Percentiles rank a stretch among this genome's conserved stretches.
Evolutionary conservation across 345 rosid species (phyloP).

Genomic region (Hypericum androsaemum): DNA sequence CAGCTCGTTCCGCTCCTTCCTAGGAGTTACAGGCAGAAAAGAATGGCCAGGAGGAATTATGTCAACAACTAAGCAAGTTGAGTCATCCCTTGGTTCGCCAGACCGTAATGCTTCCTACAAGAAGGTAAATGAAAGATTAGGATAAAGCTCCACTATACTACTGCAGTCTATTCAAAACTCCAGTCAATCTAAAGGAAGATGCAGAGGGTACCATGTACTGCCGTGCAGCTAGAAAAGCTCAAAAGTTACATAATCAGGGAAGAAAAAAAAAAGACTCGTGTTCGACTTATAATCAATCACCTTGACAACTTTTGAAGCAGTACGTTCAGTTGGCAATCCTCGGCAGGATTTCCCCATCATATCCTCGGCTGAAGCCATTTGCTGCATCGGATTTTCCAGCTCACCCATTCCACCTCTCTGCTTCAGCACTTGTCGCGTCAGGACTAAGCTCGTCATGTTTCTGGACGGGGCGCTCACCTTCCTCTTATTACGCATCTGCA

Average conservation of each 20-base stretch:
- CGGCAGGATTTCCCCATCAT: conserved; percentile 89
- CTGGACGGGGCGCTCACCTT: conserved; percentile 72
- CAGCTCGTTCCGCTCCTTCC: conserved; percentile 50
- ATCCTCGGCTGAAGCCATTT: conserved; percentile 74
- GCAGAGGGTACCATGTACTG: too few species aligned
- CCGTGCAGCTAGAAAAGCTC: too few species aligned
- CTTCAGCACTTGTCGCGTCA: conserved; percentile 70
- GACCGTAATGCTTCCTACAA: conserved; percentile 68
- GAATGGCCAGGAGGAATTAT: conserved; percentile 65
- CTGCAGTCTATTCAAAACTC: not conserved
- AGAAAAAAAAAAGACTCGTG: not conserved
- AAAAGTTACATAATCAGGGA: not conserved
- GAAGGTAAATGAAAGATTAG: conserved; percentile 1
- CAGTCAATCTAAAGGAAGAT: not conserved
- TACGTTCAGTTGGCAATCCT: conserved; percentile 68
- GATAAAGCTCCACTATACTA: not conserved
- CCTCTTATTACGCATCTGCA: conserved; percentile 75
- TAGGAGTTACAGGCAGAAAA: conserved; percentile 27
- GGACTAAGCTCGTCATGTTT: conserved; percentile 80
- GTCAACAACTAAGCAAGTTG: conserved; percentile 83
- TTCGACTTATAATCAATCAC: conserved; percentile 21
- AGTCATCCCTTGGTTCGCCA: conserved; percentile 78
- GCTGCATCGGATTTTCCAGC: conserved; percentile 75
- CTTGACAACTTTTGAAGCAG: conserved; percentile 87
- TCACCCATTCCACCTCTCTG: conserved; percentile 92